These are phyloP conservation scores for Castanospermum australe DNA, from an alignment of 306 rosid genomes.

Conservation along the genomic window DNA sequence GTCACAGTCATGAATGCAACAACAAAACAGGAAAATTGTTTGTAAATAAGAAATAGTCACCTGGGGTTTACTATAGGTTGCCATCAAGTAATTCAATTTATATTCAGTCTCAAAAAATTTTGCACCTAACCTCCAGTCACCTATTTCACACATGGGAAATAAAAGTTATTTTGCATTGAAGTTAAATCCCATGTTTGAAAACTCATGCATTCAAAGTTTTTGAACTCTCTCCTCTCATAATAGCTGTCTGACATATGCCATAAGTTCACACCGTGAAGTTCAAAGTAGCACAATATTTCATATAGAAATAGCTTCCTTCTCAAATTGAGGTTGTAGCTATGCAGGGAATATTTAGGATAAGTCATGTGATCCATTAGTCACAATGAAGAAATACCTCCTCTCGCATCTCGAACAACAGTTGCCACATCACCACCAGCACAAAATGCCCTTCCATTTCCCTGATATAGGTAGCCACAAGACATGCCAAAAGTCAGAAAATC, in stretches of 20 bases:
- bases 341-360: not conserved
- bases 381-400: conserved; percentile 39
- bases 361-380: not conserved
- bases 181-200: not conserved
- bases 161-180: not conserved
- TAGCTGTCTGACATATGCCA: not conserved
- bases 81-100: conserved; percentile 75
- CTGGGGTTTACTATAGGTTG: conserved; percentile 90
- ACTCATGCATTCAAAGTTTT: not conserved
- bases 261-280: not conserved
- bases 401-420: conserved; percentile 52
- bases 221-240: not conserved
- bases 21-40: not conserved
- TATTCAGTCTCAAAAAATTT: conserved; percentile 55
- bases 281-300: not conserved
- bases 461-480: conserved; percentile 22
- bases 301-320: conserved; percentile 12
- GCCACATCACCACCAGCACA: conserved; percentile 98
- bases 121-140: conserved; percentile 75
- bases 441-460: conserved; percentile 96
- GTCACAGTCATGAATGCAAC: conserved; percentile 12
- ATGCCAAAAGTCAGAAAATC: conserved; percentile 27
- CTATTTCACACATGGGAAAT: conserved; percentile 41
- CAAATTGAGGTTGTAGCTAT: not conserved
- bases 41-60: conserved; percentile 35